These are phyloP conservation scores for Pseudogymnoascus sp. DNA, from an alignment of 2,329 filamentous ascomycete species.

Conservation along the genomic window DNA sequence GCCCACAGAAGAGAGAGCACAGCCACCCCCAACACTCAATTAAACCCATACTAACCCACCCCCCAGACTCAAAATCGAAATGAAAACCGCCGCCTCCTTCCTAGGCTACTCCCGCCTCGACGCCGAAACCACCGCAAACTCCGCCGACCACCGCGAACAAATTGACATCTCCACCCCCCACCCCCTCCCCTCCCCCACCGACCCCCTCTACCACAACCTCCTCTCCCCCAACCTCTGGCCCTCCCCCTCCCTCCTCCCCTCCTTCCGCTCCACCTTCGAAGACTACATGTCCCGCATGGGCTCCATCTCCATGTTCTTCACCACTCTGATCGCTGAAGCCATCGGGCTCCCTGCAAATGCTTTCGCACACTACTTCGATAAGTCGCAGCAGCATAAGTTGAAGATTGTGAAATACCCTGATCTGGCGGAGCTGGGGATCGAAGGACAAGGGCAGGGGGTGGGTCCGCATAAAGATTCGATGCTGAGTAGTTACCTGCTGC, in stretches of 20 bases:
- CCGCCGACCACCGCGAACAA: conserved; percentile 74
- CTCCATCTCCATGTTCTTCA: conserved; percentile 62
- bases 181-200: conserved; percentile 48
- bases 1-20: background rate
- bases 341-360: conserved; percentile 60
- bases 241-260: conserved; percentile 48
- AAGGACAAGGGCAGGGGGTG: conserved; percentile 48
- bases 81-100: conserved; percentile 66
- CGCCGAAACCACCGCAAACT: conserved; percentile 63
- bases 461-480: conserved; percentile 82
- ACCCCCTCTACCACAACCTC: conserved; percentile 66
- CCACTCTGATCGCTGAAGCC: conserved; percentile 74
- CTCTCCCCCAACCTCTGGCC: conserved; percentile 79
- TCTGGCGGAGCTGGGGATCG: conserved; percentile 45
- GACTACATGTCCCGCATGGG: conserved; percentile 74
- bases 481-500: conserved; percentile 72
- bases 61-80: conserved; percentile 53
- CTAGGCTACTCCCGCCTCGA: conserved; percentile 59
- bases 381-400: conserved; percentile 68
- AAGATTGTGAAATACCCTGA: conserved; percentile 88
- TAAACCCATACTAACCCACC: background rate
- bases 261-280: conserved; percentile 59
- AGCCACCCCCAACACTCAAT: background rate
- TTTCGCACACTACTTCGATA: conserved; percentile 67
- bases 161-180: conserved; percentile 80